Base-by-base conservation (phyloP, 768 basidiomycete genomes). In the Amanita polypyramis region DNA sequence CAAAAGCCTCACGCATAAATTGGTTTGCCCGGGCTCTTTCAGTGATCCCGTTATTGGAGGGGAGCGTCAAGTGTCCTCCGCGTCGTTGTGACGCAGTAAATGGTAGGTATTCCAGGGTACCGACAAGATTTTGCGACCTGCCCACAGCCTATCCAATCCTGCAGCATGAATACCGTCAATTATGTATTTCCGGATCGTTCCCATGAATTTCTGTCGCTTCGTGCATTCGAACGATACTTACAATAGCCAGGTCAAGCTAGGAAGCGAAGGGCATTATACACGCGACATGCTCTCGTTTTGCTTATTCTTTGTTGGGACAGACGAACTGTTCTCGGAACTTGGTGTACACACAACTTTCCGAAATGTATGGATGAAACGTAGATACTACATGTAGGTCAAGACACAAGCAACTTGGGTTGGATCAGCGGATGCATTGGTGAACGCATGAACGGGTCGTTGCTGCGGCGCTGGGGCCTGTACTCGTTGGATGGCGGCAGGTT, bases 1-100 rank as follows among this genome's bases (percentile, higher is more conserved):
- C 46, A 53, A 12, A 54, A 48, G 19, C 21, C 45, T 25, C 57
- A 27, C 11, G 47, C 39, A 46, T 33, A 39, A 51, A 20, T 34
- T 25, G 15, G 30, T 33, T 36, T 29, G 9, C 11, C 23, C 4
- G 17, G 35, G n/a, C 35, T 15, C n/a, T 15, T 11, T 5, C 29
- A 17, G 7, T n/a, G 17, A 11, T 17, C 5, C 20, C 19, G 9
- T 15, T 32, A 11, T 17, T 3, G 43, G 4, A 23, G 20, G 4
- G 34, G 20, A 34, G 10, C 33, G 14, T 45, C 21, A 12, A 23
- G 34, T 14, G 21, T 45, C 14, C 11, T 15, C 34, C 9, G 12
- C 12, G 43, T 15, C 32, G 30, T 15, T 27, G 34, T 14, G 23
- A 34, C 15, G 32, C n/a, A 45, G 44, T 10, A 9, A 29, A 32